Base-by-base conservation (phyloP, 805 yeast genomes). In the Kodamaea hsintzibuensis region DNA sequence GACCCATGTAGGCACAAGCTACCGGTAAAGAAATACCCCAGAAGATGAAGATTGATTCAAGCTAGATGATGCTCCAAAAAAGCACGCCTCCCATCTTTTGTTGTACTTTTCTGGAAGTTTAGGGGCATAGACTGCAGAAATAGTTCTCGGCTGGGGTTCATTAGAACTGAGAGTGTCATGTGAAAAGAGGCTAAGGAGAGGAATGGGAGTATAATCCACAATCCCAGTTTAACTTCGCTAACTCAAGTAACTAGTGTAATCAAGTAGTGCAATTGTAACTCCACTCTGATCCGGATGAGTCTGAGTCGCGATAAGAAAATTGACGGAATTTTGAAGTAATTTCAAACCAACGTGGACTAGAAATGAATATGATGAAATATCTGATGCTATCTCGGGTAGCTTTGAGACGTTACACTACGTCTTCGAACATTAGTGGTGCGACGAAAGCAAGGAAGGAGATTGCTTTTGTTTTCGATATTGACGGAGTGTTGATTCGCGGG, bases 401-500 rank as follows among this genome's bases (percentile, higher is more conserved):
- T 13, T 38, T 40, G 25, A 40, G 25, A 40, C 19, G 22, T 9
- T 40, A 16, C 25, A 14, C 25, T 22, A 40, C 25, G n/a, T 7
- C n/a, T 13, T 8, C 35, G 35, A 2, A 8, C 10, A 5, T 8
- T 12, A 30, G 13, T 12, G 13, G 35, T 30, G 35, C 35, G 35
- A 12, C 13, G 35, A 16, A 40, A 12, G 25, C 25, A 12, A 16
- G 25, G 10, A 27, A 25, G 16, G 39, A 45, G 13, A 45, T 45
- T 50, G 74, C 71, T 1, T 72, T 74, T 55, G 78, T 74, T 4
- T 74, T 76, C 51, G 81, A 78, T 60, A 91, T 92, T 54, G 98
- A 92, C 70, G 98, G 98, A 7, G 98, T 92, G 8, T 72, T 92
- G 18, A 64, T 92, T 17, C 82, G 92, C 56, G 96, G 97, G 16